These are phyloP conservation scores for Aspergillus alliaceus DNA, from an alignment of 2,329 filamentous ascomycete species.

Conservation along the genomic window DNA sequence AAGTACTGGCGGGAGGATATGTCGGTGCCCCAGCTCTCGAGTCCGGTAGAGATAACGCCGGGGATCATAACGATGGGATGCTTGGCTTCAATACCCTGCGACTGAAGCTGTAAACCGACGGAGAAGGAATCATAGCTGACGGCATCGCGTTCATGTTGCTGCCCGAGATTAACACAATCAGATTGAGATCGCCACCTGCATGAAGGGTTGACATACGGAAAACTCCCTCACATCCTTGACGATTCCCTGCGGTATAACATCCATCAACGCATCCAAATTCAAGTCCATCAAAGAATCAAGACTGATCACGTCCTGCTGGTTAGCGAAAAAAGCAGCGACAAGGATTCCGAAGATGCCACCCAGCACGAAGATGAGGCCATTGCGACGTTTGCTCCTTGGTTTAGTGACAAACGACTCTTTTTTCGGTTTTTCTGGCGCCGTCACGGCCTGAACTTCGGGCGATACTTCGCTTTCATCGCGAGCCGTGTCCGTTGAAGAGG, in stretches of 20 bases:
- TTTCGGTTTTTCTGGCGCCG: constrained; percentile 8
- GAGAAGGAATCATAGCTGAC: constrained; percentile 93
- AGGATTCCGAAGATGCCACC: constrained; percentile 88
- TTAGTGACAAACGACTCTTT: constrained; percentile 34
- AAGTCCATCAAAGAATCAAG: constrained; percentile 69
- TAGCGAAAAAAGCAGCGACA: constrained; percentile 86
- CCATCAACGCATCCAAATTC: constrained; percentile 81
- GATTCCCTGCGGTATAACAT: constrained; percentile 83
- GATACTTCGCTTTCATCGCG: background rate
- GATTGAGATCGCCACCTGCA: background rate
- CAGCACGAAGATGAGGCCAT: constrained; percentile 79
- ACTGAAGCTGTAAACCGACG: constrained; percentile 77
- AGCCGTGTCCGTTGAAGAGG: constrained; percentile 12
- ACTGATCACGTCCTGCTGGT: constrained; percentile 84
- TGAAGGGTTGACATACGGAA: constrained; percentile 57
- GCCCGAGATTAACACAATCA: constrained; percentile 3
- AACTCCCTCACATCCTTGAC: constrained; percentile 83
- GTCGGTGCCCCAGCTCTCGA: constrained; percentile 94
- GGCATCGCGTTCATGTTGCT: constrained; percentile 81
- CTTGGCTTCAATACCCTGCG: constrained; percentile 76
- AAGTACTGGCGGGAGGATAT: constrained; percentile 87
- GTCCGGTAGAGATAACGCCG: constrained; percentile 92
- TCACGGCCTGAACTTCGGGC: constrained; percentile 11
- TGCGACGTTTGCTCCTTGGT: constrained; percentile 66
- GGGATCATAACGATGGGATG: constrained; percentile 97